Base-by-base conservation (phyloP, 2,329 filamentous ascomycete genomes). In the Aspergillus alliaceus region DNA sequence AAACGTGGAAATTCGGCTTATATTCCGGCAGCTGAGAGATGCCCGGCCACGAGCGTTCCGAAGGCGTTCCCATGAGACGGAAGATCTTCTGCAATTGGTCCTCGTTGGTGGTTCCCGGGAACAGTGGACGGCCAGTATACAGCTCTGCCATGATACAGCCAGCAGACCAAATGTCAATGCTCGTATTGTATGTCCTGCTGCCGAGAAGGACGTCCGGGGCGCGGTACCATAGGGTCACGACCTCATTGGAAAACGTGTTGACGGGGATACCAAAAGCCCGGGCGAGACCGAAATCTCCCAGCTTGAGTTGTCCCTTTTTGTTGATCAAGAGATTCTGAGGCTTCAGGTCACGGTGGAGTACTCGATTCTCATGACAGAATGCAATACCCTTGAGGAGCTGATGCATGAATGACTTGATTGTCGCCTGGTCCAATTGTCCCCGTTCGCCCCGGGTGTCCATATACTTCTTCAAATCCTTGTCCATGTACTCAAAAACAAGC, bases 91-190 rank as follows among this genome's bases (percentile, higher is more conserved):
- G 84, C 51, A 98, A 87, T 75, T 99, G 95, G 72, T 99, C 95
- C 75, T 99, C 95, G 74, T 99, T 99, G 35, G 95, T 97, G 1
- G 95, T 99, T 57, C 95, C 95, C 0, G 95, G 95, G 79, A 99
- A 99, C 6, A 99, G 84, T 0, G 95, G 95, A 18, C 95, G 86
- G 4, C 95, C 95, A 0, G 93, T 97, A 76, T 96, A 98, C 92
- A 99, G 97, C 78, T 99, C 95, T 9, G 95, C 95, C 95, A 99
- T 98, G 81, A 99, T 99, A 76, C 95, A 99, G 56, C 95, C 95
- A 6, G 95, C 95, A 6, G 91, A 96, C 95, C 95, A 99, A 72
- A 99, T 98, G 71, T 99, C 95, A 74, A 99, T 98, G 77, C 91
- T 96, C n/a, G 95, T 99, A 78, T 96, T 99, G 80, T 99, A 99